Evolutionary conservation across 352 stramenopile species (phyloP), one percentile per base, ranked within the genome.

Genomic region (Phytophthora cactorum): DNA sequence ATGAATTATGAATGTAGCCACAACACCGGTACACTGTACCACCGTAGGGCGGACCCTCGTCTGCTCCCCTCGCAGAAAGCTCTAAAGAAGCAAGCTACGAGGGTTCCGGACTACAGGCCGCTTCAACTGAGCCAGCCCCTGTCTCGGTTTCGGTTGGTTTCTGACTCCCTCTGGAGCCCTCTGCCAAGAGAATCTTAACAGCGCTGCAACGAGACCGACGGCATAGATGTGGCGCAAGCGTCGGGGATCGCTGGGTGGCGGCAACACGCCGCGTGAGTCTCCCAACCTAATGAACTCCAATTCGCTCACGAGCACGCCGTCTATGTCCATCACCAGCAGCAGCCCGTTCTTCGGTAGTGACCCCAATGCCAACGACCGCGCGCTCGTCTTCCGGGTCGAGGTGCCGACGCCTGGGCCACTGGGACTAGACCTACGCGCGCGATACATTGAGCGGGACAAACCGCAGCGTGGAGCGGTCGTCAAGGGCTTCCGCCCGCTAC

Each of bases 391-490:
- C 45, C 77, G 81, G 4, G 69, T 95, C 29, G 84, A 95, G 43
- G 87, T 95, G 28, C 87, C 87, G 10, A 84, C 72, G 15, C 75
- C 75, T 0, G 87, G 87, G 0, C 85, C 87, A 12, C 75, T 95
- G 9, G 87, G 85, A 0, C 72, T 95, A 15, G 87, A 95, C 51
- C 59, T 95, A 29, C 81, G 82, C 7, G 87, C 87, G 44, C 67
- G 85, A 52, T 77, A 93, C 58, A 86, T 93, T 53, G 81, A 93
- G 47, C 84, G 83, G 25, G 83, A 89, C 52, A 87, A 90, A 54
- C 81, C 84, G 5, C 87, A 93, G 61, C 83, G 84, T 11, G 87
- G 87, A 8, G 87, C 84, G 22, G 77, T 93, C 14, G 87, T 95
- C 8, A 93, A 93, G 51, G 87, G 87, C 0, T 95, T 95, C 59